Evolutionary conservation across 345 rosid genomes (phyloP).

Genomic region (Euclidium syriacum): DNA sequence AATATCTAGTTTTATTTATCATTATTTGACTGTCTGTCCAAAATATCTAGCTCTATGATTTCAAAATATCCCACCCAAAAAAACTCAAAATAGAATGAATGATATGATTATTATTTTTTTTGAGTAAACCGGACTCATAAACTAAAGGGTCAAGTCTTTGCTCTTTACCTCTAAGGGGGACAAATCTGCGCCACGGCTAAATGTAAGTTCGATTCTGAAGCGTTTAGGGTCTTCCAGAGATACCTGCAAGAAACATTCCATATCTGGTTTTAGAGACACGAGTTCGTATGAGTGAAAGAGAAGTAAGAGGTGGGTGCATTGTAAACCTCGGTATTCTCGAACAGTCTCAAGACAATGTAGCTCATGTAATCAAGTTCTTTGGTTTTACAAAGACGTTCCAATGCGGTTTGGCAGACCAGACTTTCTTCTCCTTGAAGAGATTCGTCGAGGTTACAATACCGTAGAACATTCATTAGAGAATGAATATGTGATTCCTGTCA

Average conservation of each 20-base stretch:
- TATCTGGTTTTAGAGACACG: neutral
- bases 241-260: conserved; percentile 42
- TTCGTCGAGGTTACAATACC: conserved; percentile 94
- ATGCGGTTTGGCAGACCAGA: conserved; percentile 63
- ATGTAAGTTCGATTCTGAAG: conserved; percentile 84
- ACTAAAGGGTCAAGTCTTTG: neutral
- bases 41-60: too few species aligned
- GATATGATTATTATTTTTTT: neutral
- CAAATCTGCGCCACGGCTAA: conserved; percentile 97
- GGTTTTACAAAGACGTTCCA: conserved; percentile 77
- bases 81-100: neutral
- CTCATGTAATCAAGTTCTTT: conserved; percentile 99
- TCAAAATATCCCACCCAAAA: neutral
- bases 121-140: too few species aligned
- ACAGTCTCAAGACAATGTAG: conserved; percentile 82
- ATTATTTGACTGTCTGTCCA: too few species aligned
- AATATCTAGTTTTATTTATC: too few species aligned
- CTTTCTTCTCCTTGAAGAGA: conserved; percentile 94
- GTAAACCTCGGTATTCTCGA: conserved; percentile 84
- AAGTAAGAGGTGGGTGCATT: neutral
- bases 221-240: conserved; percentile 81
- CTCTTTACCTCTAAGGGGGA: conserved; percentile 80
- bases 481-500: conserved; percentile 97
- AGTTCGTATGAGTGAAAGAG: neutral
- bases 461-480: conserved; percentile 91